Evolutionary conservation across 2,329 filamentous ascomycete genomes (phyloP), one percentile per base, ranked within the genome.

Genomic region (Aspergillus caelatus): DNA sequence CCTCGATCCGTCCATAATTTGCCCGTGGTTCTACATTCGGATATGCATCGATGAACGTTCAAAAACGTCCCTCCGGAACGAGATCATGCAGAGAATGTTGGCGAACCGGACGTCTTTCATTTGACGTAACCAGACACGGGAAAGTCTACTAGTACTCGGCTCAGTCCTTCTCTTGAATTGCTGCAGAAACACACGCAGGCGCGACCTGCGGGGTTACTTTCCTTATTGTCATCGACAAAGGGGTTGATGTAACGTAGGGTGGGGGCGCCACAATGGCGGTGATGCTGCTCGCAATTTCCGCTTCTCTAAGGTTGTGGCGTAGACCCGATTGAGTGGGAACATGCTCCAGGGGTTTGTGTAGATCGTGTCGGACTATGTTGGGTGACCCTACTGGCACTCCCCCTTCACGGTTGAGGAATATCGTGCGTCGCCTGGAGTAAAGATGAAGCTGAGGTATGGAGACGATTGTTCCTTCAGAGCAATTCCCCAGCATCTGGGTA

Each of bases 401-500:
- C 10, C 4, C 26, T 6, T 21, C 46, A 30, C 14, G 2, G 14
- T 43, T 23, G 32, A 10, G 52, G 52, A n/a, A 36, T 19, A 36
- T 52, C 5, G n/a, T 14, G 52, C 7, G 21, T 36, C 12, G 21
- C 8, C 5, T 21, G 19, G 30, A 19, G 4, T 32, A 12, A 10
- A 21, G 11, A 55, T 39, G 21, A 34, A n/a, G 2, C 19, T n/a
- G 30, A 55, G 36, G n/a, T 8, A n/a, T 8, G 32, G 52, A 34
- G 34, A 14, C 16, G 32, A 36, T 16, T 32, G 4, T 19, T 34
- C 28, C 4, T 28, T 70, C 63, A 75, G 53, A 79, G 70, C 21
- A 79, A 65, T 56, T 80, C 77, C 36, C 74, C 72, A 12, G 77
- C 73, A 74, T 95, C 91, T 3, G 94, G 93, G 79, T 97, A 98